Evolutionary conservation across 1,139 yeast species (phyloP), one percentile per base, ranked within the genome.

Genomic region (Sugiyamaella neomexicana): DNA sequence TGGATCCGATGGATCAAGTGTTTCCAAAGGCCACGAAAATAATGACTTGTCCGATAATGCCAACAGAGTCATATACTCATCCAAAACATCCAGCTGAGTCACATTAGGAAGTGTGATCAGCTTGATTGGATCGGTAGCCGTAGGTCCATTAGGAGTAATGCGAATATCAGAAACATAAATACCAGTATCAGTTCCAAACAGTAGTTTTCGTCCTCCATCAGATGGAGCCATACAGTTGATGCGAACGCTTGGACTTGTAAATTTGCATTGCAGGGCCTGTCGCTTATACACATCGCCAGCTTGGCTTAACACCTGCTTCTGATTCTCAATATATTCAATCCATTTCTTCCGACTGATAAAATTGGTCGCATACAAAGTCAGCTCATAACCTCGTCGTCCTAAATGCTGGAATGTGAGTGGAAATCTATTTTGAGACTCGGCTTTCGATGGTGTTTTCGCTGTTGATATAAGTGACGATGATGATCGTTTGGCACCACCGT

Each of bases 211-310:
- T 23, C 99, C 98, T 55, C 97, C 97, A 66, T 93, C 96, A 68
- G 91, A 86, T 32, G 97, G 96, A 37, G 89, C 91, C 29, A 93
- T 95, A 75, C 98, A 90, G 66, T 89, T 90, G 62, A 93, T 89
- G 60, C 86, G 82, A 12, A 52, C 41, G 25, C 85, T 83, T 47
- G 76, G 75, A 59, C 80, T 84, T 70, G 91, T 91, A 65, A 85
- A 82, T 39, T 64, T 64, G 83, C 79, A 43, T 86, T 89, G 70
- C 83, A 90, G 61, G 80, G 80, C 60, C 32, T 85, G 84, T 59
- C 85, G 74, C 3, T 95, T 85, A 70, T 89, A 90, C 58, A 91
- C 86, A 64, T 89, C 95, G 58, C 89, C 81, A 55, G 82, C 81
- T 55, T 80, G 83, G 54, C 87, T 80, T 62, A 91, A 74, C 58